Base-by-base conservation (phyloP, 2,329 filamentous ascomycete genomes). In the Cladosporium austrohemisphaericum region DNA sequence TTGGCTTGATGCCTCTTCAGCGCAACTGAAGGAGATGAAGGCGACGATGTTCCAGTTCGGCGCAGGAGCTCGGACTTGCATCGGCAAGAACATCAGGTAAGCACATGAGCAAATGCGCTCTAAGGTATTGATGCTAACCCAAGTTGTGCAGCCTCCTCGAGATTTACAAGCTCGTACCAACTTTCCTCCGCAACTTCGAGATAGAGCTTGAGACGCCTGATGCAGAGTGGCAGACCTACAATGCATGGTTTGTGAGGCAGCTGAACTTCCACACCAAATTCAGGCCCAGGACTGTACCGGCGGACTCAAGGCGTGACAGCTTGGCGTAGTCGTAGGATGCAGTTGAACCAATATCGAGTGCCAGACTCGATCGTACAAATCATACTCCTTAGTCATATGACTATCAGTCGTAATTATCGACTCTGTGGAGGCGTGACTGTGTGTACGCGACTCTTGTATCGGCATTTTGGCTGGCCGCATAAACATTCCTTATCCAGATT, bases 41-140 rank as follows among this genome's bases (percentile, higher is more conserved):
- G 80, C 78, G 1, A 75, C 74, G n/a, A 83, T 86, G 81, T 74
- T 86, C 63, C 83, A 87, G 57, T 88, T 88, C 64, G 85, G 85
- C 1, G 84, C 84, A 67, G 85, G 85, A 0, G 77, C 79, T 9
- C 70, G 84, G 58, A 87, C 85, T 1, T 88, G 85, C 57, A 75
- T 79, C 41, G 85, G 85, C 2, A 75, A 73, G 67, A 76, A 76
- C 52, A 72, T 77, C 48, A 47, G 44, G 44, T 47, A 32, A 47
- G 44, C n/a, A n/a, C n/a, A n/a, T n/a, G n/a, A n/a, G n/a, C n/a
- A n/a, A n/a, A n/a, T n/a, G n/a, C n/a, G n/a, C n/a, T n/a, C n/a
- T n/a, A n/a, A n/a, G n/a, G n/a, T n/a, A n/a, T n/a, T n/a, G n/a
- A 5, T 41, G 26, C 38, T 41, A 19, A 41, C 18, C n/a, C 3